Base-by-base conservation (phyloP, 495 filamentous ascomycete species). In the Physcia stellaris region DNA sequence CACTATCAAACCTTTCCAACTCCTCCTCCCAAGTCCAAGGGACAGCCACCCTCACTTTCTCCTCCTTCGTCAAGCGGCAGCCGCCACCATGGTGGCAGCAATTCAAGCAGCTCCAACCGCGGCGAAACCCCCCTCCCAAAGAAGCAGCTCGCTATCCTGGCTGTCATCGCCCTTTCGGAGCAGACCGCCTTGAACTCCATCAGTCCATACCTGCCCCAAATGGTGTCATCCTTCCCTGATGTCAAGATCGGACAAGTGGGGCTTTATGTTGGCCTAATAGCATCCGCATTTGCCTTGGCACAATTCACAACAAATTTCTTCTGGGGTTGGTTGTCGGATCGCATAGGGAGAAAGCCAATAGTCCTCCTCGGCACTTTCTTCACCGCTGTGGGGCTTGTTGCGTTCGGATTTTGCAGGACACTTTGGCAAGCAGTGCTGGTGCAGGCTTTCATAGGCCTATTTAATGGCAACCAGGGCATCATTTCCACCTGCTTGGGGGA, bases 171-270 rank as follows among this genome's bases (percentile, higher is more conserved):
- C 3, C 67, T 98, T 15, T 79, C 83, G 23, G 90, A 98, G 48
- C 90, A 98, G 60, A 95, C 92, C 0, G 90, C 90, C 1, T 71
- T 98, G 49, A 96, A 98, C 52, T 90, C 82, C 11, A 93, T 98
- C 43, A 81, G 80, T n/a, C 90, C 90, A 0, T 98, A 98, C 57
- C 73, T 98, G 0, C 90, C 90, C 0, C 73, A 85, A 40, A 96
- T 96, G 88, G 75, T 82, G 2, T 74, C 78, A 7, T 76, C 71
- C 5, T 96, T 98, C 48, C 80, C 83, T 3, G 82, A 85, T 43
- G 79, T 94, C 21, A 64, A 79, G 17, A 49, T 64, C 18, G 66
- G 62, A 1, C 62, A 83, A 41, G 80, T 85, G 17, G 90, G 90
- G 4, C 53, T 96, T 24, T 95, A 94, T 56, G 87, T 95, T 12